Conservation (phyloP, 1,284 basidiomycete species). For the Exobasidium cylindrosporum region DNA sequence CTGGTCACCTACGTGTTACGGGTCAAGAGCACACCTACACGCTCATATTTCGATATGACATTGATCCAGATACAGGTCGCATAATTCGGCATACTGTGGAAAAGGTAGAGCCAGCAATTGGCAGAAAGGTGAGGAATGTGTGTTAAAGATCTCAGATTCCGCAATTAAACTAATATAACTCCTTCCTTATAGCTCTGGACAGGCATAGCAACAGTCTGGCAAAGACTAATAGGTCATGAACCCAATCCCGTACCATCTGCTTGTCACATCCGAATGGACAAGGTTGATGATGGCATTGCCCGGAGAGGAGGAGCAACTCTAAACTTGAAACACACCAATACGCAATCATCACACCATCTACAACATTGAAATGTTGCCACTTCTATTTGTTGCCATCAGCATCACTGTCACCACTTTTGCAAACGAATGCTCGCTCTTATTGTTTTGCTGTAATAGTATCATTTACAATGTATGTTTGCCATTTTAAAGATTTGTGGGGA, state of each 20-base stretch:
- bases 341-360: too few species aligned
- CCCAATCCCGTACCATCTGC: neutral
- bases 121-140: conserved; percentile 32
- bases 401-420: too few species aligned
- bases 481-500: too few species aligned
- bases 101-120: conserved; percentile 48
- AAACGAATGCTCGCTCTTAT: too few species aligned
- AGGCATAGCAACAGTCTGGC: conserved; percentile 9
- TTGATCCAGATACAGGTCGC: conserved; percentile 41
- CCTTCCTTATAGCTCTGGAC: conserved; percentile 4
- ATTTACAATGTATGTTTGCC: too few species aligned
- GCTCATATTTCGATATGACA: conserved; percentile 47
- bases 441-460: too few species aligned
- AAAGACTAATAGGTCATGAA: neutral
- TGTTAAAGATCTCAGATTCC: too few species aligned
- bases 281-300: neutral
- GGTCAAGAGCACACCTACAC: conserved; percentile 43
- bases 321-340: too few species aligned
- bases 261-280: neutral
- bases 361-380: too few species aligned
- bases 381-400: neutral
- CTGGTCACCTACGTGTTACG: conserved; percentile 37
- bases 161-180: conserved; percentile 1
- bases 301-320: neutral
- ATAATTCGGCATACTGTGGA: conserved; percentile 45